Evolutionary conservation across 2,329 filamentous ascomycete genomes (phyloP), one percentile per base, ranked within the genome.

Genomic region (Ilyonectria sp.): DNA sequence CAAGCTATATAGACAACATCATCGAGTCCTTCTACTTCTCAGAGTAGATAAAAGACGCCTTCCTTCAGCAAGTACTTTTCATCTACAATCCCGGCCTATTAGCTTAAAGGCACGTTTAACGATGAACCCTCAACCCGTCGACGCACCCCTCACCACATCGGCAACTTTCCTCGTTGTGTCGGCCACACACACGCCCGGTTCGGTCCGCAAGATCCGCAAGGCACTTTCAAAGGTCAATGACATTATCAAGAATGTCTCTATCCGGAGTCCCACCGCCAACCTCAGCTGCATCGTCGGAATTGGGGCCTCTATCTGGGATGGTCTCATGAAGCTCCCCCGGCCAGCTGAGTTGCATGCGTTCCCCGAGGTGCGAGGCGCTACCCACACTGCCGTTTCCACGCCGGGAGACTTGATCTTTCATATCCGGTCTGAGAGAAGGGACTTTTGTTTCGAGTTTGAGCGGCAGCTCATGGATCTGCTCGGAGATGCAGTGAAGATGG

Each of bases 401-500:
- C 85, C 87, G 0, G 87, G 88, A 0, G 87, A 90, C 64, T 65
- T 90, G 1, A 79, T 90, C 4, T 88, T 90, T 67, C 88, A 90
- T 70, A 89, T 90, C 67, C 85, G 87, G 33, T 82, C 87, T 0
- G 86, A 89, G 55, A 82, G 88, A 1, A 81, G 86, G 15, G 88
- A 90, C 70, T 70, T 90, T 23, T 86, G 84, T 71, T 90, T 90
- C 67, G 88, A 90, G 71, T 87, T 90, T 61, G 87, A 90, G 78
- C 79, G 84, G 35, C 87, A 89, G 69, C 74, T 90, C 11, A 77
- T 89, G 72, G 82, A 84, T 15, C 69, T 74, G 2, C 80, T 90
- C 0, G 85, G 85, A 0, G 82, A 83, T 49, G 67, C 84, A 0
- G 84, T 89, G 11, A 74, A 71, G 0, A 81, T 88, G 1, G 79